Evolutionary conservation across 139 green algal genomes (phyloP).

Genomic region (Coelastrella sp.): DNA sequence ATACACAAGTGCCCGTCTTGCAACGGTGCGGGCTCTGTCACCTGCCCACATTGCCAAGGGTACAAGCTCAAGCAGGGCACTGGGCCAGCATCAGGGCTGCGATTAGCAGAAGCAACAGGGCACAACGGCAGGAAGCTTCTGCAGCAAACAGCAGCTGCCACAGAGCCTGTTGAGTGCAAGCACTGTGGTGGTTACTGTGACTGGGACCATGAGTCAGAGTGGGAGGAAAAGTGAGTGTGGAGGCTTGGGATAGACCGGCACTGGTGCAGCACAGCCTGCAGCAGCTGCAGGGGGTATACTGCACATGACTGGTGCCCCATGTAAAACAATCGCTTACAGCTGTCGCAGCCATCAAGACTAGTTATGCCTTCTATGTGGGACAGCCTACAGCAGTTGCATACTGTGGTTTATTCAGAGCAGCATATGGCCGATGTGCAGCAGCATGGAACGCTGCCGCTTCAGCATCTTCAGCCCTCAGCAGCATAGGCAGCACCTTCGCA

Average conservation of each 20-base stretch:
- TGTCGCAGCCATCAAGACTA: too few relatives aligned
- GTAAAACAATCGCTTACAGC: too few relatives aligned
- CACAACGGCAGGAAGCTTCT: background rate
- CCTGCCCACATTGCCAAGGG: conserved; percentile 61
- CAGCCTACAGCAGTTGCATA: too few relatives aligned
- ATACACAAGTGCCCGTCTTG: conserved; percentile 64
- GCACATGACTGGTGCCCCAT: too few relatives aligned
- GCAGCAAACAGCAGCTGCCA: background rate
- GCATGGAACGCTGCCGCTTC: too few relatives aligned
- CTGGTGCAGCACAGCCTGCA: background rate
- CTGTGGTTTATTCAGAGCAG: too few relatives aligned
- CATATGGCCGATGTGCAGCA: too few relatives aligned
- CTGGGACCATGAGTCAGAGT: conserved; percentile 72
- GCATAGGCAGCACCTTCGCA: too few relatives aligned
- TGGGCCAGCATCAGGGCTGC: background rate
- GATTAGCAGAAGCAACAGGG: background rate
- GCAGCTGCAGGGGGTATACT: background rate
- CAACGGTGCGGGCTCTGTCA: conserved; percentile 63
- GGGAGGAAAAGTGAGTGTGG: conserved; percentile 60
- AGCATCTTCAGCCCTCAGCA: too few relatives aligned
- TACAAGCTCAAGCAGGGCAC: conserved; percentile 55
- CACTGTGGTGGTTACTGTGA: conserved; percentile 61
- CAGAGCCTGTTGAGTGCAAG: conserved; percentile 50
- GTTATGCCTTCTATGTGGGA: too few relatives aligned
- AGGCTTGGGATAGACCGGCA: background rate